These are phyloP conservation scores for Suillus fuscotomentosus DNA, from an alignment of 768 basidiomycete species.

Conservation along the genomic window DNA sequence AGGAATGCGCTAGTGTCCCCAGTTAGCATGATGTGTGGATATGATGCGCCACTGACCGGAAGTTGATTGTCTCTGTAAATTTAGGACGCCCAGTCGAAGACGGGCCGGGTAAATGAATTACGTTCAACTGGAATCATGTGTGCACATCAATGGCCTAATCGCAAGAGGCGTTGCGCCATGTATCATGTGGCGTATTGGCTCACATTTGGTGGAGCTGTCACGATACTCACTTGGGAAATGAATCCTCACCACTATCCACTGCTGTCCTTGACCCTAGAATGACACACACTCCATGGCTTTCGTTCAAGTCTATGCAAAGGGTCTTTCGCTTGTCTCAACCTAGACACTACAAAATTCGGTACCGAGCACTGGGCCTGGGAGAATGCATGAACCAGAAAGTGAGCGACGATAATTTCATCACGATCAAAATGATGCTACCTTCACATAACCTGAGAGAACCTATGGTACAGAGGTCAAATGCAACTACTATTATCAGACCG, in stretches of 20 bases:
- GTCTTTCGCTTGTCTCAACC: neutral
- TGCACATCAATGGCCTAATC: neutral
- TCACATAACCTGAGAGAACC: neutral
- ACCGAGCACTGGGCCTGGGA: neutral
- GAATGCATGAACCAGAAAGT: neutral
- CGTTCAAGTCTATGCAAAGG: neutral
- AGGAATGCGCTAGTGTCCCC: neutral
- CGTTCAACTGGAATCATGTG: neutral
- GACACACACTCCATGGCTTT: neutral
- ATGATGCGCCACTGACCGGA: neutral
- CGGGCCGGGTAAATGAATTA: neutral
- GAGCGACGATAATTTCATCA: neutral
- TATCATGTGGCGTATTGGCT: neutral
- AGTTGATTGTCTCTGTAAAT: neutral
- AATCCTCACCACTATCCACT: neutral
- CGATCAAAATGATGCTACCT: neutral
- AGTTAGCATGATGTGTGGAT: neutral
- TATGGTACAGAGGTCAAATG: neutral
- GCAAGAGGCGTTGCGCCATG: neutral
- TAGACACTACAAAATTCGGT: neutral
- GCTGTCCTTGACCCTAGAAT: neutral
- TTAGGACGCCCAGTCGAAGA: neutral
- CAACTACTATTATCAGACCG: neutral
- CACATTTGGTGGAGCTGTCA: neutral
- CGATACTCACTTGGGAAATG: neutral